Conservation (phyloP, 2,329 filamentous ascomycete genomes). For the Tolypocladium ovalisporum region DNA sequence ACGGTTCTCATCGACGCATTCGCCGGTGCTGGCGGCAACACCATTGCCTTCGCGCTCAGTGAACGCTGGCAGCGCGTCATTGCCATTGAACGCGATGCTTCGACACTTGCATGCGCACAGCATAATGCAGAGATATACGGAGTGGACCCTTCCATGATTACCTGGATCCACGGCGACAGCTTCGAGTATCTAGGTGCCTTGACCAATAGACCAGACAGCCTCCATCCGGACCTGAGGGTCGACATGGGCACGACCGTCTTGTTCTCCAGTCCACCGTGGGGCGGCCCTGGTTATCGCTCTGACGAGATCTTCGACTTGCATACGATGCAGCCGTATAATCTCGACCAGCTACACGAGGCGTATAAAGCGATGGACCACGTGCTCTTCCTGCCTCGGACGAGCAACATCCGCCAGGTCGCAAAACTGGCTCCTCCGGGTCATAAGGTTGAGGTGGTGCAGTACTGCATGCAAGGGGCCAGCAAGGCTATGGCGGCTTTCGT, state of each 20-base stretch:
- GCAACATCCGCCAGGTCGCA: constrained; percentile 70
- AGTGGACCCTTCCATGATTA: constrained; percentile 59
- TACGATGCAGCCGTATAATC: constrained; percentile 79
- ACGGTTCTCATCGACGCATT: constrained; percentile 77
- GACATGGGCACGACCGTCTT: constrained; percentile 31
- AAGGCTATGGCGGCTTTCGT: constrained; percentile 65
- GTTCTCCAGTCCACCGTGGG: constrained; percentile 52
- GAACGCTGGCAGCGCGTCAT: constrained; percentile 74
- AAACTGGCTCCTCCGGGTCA: constrained; percentile 34
- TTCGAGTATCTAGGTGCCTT: constrained; percentile 57
- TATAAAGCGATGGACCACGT: constrained; percentile 53
- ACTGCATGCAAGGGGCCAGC: constrained; percentile 82
- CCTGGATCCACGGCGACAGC: constrained; percentile 79
- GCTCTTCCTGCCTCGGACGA: constrained; percentile 77
- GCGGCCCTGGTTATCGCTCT: constrained; percentile 42
- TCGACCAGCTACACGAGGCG: constrained; percentile 49
- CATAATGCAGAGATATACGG: constrained; percentile 84
- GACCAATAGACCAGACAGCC: constrained; percentile 20
- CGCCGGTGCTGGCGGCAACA: constrained; percentile 83
- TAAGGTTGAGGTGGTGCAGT: constrained; percentile 72
- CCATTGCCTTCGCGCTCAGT: constrained; percentile 83
- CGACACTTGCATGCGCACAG: constrained; percentile 78
- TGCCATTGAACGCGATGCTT: constrained; percentile 74
- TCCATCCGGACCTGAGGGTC: constrained; percentile 28
- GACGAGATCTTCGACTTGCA: constrained; percentile 70